These are phyloP conservation scores for Solanum chacoense DNA, from an alignment of 305 asterid genomes.

Conservation along the genomic window DNA sequence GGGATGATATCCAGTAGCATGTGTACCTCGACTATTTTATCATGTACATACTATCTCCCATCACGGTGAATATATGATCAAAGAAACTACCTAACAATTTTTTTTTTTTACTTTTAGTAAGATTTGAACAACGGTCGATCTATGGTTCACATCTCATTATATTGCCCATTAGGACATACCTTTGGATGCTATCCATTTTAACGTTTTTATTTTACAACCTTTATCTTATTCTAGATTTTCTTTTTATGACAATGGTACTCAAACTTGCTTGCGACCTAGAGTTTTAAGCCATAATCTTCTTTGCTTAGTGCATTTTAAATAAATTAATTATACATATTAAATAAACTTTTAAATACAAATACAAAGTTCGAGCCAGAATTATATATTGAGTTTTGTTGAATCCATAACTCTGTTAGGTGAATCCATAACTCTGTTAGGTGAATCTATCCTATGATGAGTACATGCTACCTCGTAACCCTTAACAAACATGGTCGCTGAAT, in stretches of 20 bases:
- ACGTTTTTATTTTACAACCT: neutral
- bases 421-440: no score
- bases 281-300: neutral
- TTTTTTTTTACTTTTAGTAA: neutral
- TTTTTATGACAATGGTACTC: neutral
- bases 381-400: neutral
- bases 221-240: neutral
- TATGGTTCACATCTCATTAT: neutral
- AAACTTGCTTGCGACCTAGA: neutral
- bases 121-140: neutral
- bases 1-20: neutral
- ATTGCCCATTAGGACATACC: neutral
- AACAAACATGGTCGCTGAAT: neutral
- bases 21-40: neutral
- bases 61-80: neutral
- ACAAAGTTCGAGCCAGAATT: rapidly evolving
- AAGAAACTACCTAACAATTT: neutral
- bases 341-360: no score
- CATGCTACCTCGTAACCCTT: neutral
- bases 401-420: neutral
- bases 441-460: neutral
- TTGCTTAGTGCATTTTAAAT: neutral
- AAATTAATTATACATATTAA: no score
- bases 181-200: neutral
- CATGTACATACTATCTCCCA: neutral